Percentiles rank a stretch among this genome's conserved stretches.
Conservation (phyloP, 192 early-diverging fungal species). For the Jimgerdemannia flammicorona region DNA sequence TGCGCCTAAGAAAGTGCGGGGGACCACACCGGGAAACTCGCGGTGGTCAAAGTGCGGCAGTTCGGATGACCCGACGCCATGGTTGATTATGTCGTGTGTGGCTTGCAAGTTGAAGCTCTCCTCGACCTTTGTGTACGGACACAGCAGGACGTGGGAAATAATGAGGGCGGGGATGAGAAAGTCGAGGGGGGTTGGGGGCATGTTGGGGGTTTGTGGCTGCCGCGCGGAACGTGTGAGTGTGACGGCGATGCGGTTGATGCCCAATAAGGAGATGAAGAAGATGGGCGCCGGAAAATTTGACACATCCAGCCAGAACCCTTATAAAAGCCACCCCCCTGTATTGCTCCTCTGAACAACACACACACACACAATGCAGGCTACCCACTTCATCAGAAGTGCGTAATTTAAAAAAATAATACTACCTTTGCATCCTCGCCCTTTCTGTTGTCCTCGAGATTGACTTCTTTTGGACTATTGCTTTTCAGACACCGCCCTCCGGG, state of each 20-base stretch:
- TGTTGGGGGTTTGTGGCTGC: not conserved
- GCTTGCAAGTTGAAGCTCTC: slow-evolving; percentile 97
- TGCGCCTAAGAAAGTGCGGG: slow-evolving; percentile 89
- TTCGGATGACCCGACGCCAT: slow-evolving; percentile 29
- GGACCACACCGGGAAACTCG: slow-evolving; percentile 93
- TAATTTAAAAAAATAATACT: too few species aligned
- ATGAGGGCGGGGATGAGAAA: not conserved
- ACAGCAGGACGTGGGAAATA: slow-evolving; percentile 5
- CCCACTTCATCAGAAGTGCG: too few species aligned
- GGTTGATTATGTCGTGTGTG: slow-evolving; percentile 79
- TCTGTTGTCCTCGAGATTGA: too few species aligned
- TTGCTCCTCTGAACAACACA: not conserved
- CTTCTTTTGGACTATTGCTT: too few species aligned
- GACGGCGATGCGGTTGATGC: too few species aligned
- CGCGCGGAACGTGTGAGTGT: not conserved
- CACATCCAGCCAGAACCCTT: not conserved
- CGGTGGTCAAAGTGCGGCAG: slow-evolving; percentile 73
- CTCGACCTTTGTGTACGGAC: slow-evolving; percentile 94
- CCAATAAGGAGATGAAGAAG: not conserved
- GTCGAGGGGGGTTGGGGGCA: not conserved
- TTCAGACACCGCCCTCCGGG: not conserved
- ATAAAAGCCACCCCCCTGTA: not conserved
- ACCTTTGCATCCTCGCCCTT: too few species aligned
- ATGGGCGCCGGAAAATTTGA: not conserved
- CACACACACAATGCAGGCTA: too few species aligned